phyloP scores from a whole-genome alignment of 148 eudicot genomes.

The Camellia granthamiana region DNA sequence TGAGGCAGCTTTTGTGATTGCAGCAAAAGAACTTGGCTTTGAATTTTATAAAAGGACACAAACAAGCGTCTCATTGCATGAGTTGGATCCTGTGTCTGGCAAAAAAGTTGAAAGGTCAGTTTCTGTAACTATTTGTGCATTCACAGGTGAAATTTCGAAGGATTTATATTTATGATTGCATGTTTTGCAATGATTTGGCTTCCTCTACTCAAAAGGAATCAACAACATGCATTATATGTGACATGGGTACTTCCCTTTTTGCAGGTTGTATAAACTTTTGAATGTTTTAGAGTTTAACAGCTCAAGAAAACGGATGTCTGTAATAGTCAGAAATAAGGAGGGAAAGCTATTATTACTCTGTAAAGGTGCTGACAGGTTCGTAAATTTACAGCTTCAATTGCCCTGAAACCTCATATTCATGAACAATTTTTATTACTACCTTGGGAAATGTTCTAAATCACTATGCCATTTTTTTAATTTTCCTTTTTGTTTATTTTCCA shows the following conservation, averaged over 20 bases:
- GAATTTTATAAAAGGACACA: constrained; percentile 81
- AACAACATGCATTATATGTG: background rate
- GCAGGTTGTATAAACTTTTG: constrained; percentile 66
- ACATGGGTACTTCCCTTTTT: constrained; percentile 3
- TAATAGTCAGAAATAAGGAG: constrained; percentile 61
- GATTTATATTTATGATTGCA: too few relatives aligned
- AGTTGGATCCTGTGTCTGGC: constrained; percentile 60
- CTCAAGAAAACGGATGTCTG: constrained; percentile 89
- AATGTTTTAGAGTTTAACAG: constrained; percentile 80
- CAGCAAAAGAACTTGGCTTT: constrained; percentile 89
- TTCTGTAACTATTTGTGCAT: background rate
- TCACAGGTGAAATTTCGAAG: background rate
- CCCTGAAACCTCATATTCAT: background rate
- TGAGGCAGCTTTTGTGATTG: constrained; percentile 92
- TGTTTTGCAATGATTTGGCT: background rate
- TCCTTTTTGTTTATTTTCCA: background rate
- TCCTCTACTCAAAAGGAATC: background rate
- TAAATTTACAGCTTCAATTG: background rate
- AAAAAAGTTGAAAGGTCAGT: constrained; percentile 63
- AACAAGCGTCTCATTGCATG: constrained; percentile 64
- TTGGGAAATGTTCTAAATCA: background rate
- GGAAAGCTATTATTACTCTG: constrained; percentile 59
- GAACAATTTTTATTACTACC: background rate
- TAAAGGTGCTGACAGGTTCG: constrained; percentile 93
- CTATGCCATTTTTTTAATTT: background rate